A percentile compares a stretch with the other conserved stretches of the same genome.
phyloP scores from a whole-genome alignment of 1,284 basidiomycete species.

The Spongiforma sp. region DNA sequence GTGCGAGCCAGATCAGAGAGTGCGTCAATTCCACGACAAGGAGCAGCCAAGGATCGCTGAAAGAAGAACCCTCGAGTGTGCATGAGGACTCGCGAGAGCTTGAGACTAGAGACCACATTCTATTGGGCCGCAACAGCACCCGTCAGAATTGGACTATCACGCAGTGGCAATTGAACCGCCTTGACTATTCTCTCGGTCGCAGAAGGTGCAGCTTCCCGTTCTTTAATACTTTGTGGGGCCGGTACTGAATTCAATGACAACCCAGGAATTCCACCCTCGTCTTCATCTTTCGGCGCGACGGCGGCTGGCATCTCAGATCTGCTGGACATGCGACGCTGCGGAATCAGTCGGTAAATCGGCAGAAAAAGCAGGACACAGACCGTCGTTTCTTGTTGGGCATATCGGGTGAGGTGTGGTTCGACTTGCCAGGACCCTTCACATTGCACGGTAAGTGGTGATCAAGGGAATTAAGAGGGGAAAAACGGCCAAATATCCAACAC shows the following conservation, averaged over 20 bases:
- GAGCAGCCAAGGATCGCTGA: neutral
- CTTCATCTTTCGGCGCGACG: slow-evolving; percentile 39
- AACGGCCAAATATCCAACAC: slow-evolving; percentile 33
- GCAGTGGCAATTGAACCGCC: slow-evolving; percentile 65
- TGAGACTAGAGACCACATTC: slow-evolving; percentile 17
- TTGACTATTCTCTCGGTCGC: slow-evolving; percentile 56
- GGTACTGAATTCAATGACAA: slow-evolving; percentile 37
- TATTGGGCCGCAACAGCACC: slow-evolving; percentile 57
- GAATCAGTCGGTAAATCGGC: slow-evolving; percentile 29
- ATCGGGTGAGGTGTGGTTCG: slow-evolving; percentile 67
- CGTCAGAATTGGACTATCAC: slow-evolving; percentile 66
- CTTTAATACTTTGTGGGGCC: slow-evolving; percentile 38
- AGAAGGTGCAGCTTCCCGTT: slow-evolving; percentile 47
- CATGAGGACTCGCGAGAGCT: slow-evolving; percentile 5
- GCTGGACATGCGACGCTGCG: slow-evolving; percentile 31
- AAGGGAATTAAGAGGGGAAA: slow-evolving; percentile 18
- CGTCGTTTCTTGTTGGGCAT: slow-evolving; percentile 76
- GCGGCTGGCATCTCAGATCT: slow-evolving; percentile 46
- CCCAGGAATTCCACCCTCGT: slow-evolving; percentile 45
- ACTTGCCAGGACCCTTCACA: slow-evolving; percentile 64
- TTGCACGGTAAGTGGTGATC: slow-evolving; percentile 25
- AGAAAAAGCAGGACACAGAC: slow-evolving; percentile 41
- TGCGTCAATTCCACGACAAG: slow-evolving; percentile 5
- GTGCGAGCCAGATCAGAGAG: slow-evolving; percentile 6
- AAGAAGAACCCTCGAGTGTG: neutral